Evolutionary conservation across 371 early-diverging fungal species (phyloP), one percentile per base, ranked within the genome.

Genomic region (Mortierella sp.): DNA sequence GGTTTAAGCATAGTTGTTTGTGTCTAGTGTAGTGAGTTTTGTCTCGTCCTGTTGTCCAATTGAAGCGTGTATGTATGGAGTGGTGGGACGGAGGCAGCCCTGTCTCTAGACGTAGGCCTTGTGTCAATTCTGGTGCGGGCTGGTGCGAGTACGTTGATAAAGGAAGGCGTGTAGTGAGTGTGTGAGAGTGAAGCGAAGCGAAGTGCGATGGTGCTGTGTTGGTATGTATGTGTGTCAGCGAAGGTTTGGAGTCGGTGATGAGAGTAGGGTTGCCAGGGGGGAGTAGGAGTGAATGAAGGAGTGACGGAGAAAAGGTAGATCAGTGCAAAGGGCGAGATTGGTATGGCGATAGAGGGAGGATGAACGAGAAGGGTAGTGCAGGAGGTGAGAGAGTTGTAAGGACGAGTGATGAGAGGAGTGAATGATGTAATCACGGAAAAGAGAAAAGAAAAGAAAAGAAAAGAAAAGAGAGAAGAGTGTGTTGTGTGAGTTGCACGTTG

Each of bases 1-100:
- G 77, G 75, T 41, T 77, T 77, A 21, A 81, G 77, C 82, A 81
- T 77, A 75, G 65, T 65, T 56, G 51, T 51, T 16, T 35, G 38
- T 65, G 38, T 38, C 41, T 65, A 65, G 24, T 38, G 65, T 21
- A 41, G 32, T 10, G 65, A 65, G 65, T 21, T 65, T 35, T 65
- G 65, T 65, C 65, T 65, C 65, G 65, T 65, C 65, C 65, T 35
- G 24, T 21, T 5, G 65, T 38, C 65, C 65, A 65, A 38, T 18
- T 65, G 65, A 41, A 38, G 24, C 18, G 24, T 35, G 65, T 65
- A 3, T 63, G 38, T 38, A 21, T 65, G 41, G 65, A 65, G 60
- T 16, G 29, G 60, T 32, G 32, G 65, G 65, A 65, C 65, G 35
- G 35, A 65, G 41, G 65, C 65, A 41, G 65, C 65, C 38, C 65